Evolutionary conservation across 345 rosid species (phyloP).

Genomic region (Crucihimalaya himalaica): DNA sequence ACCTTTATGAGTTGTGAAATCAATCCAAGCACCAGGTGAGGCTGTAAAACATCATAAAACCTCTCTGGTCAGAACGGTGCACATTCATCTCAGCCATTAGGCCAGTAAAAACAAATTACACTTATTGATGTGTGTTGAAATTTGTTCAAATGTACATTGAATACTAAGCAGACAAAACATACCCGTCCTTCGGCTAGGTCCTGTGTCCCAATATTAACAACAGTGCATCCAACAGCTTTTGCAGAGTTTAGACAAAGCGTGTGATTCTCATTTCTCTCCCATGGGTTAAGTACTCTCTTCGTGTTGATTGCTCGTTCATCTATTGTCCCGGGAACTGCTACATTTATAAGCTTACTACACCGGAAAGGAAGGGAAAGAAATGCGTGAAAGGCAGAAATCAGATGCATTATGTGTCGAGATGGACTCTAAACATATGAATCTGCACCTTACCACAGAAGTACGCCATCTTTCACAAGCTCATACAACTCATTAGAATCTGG

Average conservation of each 20-base stretch:
- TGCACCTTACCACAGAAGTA: constrained; percentile 70
- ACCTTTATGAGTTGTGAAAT: constrained; percentile 97
- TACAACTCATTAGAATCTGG: constrained; percentile 70
- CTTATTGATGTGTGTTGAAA: not conserved
- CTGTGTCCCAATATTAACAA: constrained; percentile 80
- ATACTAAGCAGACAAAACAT: constrained; percentile 38
- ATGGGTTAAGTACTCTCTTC: constrained; percentile 75
- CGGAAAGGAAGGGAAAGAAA: not conserved
- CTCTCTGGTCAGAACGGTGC: not conserved
- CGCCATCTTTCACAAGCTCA: constrained; percentile 86
- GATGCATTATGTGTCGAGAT: not conserved
- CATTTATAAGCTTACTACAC: constrained; percentile 83
- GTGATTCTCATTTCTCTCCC: constrained; percentile 97
- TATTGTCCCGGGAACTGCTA: constrained; percentile 89
- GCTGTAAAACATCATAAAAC: constrained; percentile 52
- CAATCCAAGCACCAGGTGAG: constrained; percentile 86
- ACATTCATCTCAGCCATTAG: not conserved
- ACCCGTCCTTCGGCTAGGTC: constrained; percentile 93
- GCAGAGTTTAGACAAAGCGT: constrained; percentile 94
- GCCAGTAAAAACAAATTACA: not conserved
- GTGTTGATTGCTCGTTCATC: constrained; percentile 92
- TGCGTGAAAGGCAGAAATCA: constrained; percentile 27
- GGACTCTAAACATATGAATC: not conserved
- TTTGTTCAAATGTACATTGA: constrained; percentile 2
- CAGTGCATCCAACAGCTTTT: constrained; percentile 87